phyloP scores from a whole-genome alignment of 2,329 filamentous ascomycete species.

The Aspergillus sp. region DNA sequence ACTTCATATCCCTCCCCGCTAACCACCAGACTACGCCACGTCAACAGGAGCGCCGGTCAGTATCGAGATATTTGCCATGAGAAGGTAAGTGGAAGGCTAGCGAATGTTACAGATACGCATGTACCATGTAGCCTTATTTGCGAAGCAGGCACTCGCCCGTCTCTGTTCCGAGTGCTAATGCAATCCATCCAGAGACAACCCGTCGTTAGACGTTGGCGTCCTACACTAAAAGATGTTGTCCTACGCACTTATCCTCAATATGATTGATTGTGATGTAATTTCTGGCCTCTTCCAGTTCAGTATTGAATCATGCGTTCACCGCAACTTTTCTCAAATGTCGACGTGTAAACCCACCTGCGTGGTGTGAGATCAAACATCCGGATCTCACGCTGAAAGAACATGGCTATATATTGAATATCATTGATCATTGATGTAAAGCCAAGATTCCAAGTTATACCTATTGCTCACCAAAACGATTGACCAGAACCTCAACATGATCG shows the following conservation, averaged over 20 bases:
- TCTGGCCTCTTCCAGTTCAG: background rate
- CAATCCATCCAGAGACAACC: background rate
- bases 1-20: too few relatives aligned
- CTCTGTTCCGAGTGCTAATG: conserved; percentile 4
- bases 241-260: background rate
- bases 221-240: background rate
- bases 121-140: conserved; percentile 2
- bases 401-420: too few relatives aligned
- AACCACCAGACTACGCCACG: background rate
- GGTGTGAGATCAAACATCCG: too few relatives aligned
- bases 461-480: too few relatives aligned
- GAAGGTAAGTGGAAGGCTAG: background rate
- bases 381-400: too few relatives aligned
- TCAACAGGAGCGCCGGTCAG: background rate
- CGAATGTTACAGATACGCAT: conserved; percentile 1
- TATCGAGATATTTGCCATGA: background rate
- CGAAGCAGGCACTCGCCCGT: background rate
- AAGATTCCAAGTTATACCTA: too few relatives aligned
- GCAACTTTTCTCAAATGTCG: conserved; percentile 5
- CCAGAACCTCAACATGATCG: too few relatives aligned
- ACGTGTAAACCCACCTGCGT: background rate
- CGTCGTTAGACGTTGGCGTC: conserved; percentile 1
- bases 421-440: too few relatives aligned
- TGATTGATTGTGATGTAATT: background rate
- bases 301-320: conserved; percentile 1